Percentiles rank a stretch among this genome's conserved stretches.
Conservation (phyloP, 768 basidiomycete genomes). For the Scleroderma citrinum region DNA sequence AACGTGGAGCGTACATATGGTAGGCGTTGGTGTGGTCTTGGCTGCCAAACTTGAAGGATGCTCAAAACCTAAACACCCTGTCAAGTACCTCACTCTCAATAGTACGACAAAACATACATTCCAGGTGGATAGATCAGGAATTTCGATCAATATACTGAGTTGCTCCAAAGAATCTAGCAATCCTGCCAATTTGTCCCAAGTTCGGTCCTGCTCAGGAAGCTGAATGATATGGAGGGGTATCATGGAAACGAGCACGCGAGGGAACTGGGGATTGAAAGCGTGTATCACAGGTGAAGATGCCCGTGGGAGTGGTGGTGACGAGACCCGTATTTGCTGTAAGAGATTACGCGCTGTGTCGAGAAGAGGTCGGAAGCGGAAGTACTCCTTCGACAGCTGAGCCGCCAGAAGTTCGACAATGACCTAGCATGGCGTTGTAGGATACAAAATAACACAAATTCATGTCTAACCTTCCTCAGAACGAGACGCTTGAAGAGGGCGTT, state of each 20-base stretch:
- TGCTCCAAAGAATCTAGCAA: conserved; percentile 56
- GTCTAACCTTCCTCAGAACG: conserved; percentile 49
- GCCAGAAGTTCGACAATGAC: conserved; percentile 21
- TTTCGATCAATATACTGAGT: conserved; percentile 38
- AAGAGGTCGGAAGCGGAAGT: conserved; percentile 14
- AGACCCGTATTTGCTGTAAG: conserved; percentile 10
- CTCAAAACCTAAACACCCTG: conserved; percentile 39
- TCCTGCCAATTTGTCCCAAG: conserved; percentile 45
- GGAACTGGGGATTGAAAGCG: conserved; percentile 63
- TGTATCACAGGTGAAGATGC: conserved; percentile 43
- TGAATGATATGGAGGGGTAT: conserved; percentile 62
- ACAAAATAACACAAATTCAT: background rate
- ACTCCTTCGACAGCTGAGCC: conserved; percentile 23
- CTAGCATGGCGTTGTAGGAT: conserved; percentile 12
- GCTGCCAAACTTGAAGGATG: conserved; percentile 43
- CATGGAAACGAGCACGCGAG: conserved; percentile 59
- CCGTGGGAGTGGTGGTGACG: conserved; percentile 32
- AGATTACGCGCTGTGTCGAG: conserved; percentile 14
- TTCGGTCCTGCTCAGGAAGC: conserved; percentile 41
- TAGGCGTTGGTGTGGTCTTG: conserved; percentile 33
- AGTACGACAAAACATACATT: conserved; percentile 37
- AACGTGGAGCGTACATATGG: conserved; percentile 60
- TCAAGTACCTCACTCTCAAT: background rate
- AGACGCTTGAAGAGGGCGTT: conserved; percentile 48
- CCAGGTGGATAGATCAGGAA: conserved; percentile 51